phyloP scores from a whole-genome alignment of 2,329 filamentous ascomycete genomes.

The Sporothrix phasma region DNA sequence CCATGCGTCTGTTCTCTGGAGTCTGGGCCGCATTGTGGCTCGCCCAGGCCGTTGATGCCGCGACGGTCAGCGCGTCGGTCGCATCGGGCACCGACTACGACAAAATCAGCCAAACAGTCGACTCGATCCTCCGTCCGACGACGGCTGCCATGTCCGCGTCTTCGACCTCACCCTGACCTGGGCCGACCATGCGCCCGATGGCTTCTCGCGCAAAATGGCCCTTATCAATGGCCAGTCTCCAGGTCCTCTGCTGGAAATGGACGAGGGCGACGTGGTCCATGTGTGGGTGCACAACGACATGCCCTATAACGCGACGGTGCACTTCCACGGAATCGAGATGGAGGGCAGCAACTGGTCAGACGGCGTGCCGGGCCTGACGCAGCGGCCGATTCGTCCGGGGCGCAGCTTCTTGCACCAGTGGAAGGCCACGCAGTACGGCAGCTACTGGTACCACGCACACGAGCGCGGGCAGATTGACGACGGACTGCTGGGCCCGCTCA shows the following conservation, averaged over 20 bases:
- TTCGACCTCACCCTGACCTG: conserved; percentile 29
- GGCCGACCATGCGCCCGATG: conserved; percentile 33
- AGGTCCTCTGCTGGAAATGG: conserved; percentile 46
- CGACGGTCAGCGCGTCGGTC: no score
- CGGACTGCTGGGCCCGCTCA: conserved; percentile 47
- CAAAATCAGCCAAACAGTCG: no score
- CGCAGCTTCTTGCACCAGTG: conserved; percentile 43
- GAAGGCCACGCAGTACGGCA: conserved; percentile 46
- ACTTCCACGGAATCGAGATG: conserved; percentile 45
- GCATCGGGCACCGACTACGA: no score
- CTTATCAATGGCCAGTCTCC: conserved; percentile 53
- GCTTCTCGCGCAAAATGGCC: conserved; percentile 33
- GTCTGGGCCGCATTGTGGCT: no score
- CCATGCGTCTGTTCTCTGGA: no score
- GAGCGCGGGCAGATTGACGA: conserved; percentile 46
- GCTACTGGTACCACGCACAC: conserved; percentile 54
- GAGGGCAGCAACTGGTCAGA: conserved; percentile 48
- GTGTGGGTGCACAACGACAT: conserved; percentile 37
- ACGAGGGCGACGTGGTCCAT: conserved; percentile 41
- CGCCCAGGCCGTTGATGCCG: no score
- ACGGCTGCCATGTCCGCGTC: neutral
- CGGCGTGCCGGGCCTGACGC: conserved; percentile 47
- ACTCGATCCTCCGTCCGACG: neutral
- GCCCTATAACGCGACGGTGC: conserved; percentile 38
- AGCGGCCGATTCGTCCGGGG: conserved; percentile 41